Evolutionary conservation across 495 filamentous ascomycete species (phyloP), one percentile per base, ranked within the genome.

Genomic region (Lasiosphaeriaceae sp.): DNA sequence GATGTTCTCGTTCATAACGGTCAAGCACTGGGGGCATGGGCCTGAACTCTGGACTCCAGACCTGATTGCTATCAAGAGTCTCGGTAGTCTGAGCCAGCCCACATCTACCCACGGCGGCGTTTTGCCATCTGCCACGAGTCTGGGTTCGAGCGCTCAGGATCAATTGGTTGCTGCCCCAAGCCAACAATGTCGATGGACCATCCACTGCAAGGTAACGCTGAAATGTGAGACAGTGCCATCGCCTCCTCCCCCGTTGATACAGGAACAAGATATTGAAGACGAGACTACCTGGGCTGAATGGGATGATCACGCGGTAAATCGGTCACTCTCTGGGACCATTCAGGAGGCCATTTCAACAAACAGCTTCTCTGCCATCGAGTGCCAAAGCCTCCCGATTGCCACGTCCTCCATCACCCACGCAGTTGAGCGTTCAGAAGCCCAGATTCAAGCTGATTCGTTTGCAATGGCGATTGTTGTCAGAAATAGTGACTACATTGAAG

Each of bases 21-120:
- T 73, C 11, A 77, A 73, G 52, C 59, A 69, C 45, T 77, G 73
- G 76, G 74, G 74, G 0, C 62, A 61, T 12, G 76, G 74, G 1
- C 76, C 76, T 26, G 57, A 44, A 50, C 34, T 53, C 41, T 77
- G 73, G 73, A 72, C 58, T 21, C 20, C 29, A n/a, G 19, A 20
- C 11, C 57, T 68, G 46, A 50, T 52, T 24, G 50, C 55, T 45
- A 2, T 71, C 71, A 11, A 47, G 9, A 50, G 20, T 19, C 3
- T 31, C 26, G 26, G 26, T 31, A 31, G 4, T 31, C 48, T 34
- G 9, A 35, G 22, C 11, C 20, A 50, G 19, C 12, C 9, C 16
- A 0, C 9, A 17, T 17, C 39, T 5, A 43, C 39, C 16, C 39
- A 6, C n/a, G 5, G 39, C 8, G 39, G 7, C 9, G 5, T n/a